These are phyloP conservation scores for Pyrus hybrid DNA, from an alignment of 331 rosid genomes.

Conservation along the genomic window DNA sequence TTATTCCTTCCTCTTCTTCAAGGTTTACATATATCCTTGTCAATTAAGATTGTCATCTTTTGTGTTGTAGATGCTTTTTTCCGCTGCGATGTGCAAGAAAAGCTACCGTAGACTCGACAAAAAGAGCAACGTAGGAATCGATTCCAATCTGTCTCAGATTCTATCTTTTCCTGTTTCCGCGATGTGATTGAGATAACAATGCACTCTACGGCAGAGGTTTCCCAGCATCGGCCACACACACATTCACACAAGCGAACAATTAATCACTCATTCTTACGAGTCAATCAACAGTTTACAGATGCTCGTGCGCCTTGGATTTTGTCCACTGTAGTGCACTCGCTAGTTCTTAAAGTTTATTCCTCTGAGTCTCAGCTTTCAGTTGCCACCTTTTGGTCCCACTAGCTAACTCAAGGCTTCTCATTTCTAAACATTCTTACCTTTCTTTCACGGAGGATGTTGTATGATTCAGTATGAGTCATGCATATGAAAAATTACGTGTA, in stretches of 20 bases:
- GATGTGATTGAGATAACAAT: neutral
- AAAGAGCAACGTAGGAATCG: neutral
- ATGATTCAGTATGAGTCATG: too few relatives aligned
- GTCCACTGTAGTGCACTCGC: neutral
- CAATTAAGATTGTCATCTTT: neutral
- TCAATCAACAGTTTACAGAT: neutral
- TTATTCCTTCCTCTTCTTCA: conserved; percentile 8
- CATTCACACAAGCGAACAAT: neutral
- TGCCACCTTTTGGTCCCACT: neutral
- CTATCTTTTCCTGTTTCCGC: neutral
- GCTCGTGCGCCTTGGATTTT: neutral
- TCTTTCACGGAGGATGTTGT: neutral
- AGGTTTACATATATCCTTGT: conserved; percentile 8
- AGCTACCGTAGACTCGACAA: neutral
- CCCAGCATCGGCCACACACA: neutral
- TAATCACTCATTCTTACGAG: neutral
- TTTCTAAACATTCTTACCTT: neutral
- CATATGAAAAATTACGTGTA: neutral
- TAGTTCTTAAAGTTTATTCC: neutral
- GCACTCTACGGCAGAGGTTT: neutral
- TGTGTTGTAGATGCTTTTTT: neutral
- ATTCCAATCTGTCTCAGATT: neutral
- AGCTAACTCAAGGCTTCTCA: neutral
- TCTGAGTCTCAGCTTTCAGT: neutral
- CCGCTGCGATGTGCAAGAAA: neutral